Conservation (phyloP, 2,329 filamentous ascomycete species). For the Fusarium anthophilum region DNA sequence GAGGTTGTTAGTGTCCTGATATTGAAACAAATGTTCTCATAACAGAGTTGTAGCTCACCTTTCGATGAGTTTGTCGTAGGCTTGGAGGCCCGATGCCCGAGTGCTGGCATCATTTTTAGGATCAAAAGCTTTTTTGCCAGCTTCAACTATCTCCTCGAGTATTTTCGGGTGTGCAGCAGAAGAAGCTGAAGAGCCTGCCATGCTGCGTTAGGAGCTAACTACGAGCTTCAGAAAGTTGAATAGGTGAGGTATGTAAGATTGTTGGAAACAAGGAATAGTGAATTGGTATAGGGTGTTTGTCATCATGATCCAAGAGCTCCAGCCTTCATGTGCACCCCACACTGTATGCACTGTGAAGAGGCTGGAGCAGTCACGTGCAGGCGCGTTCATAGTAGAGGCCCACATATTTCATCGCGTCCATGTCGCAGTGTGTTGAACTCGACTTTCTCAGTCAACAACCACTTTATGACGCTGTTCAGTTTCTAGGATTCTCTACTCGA, state of each 20-base stretch:
- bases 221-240: not conserved
- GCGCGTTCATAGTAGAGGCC: conserved; percentile 12
- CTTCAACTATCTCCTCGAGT: conserved; percentile 49
- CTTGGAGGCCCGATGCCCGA: conserved; percentile 48
- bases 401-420: conserved; percentile 18
- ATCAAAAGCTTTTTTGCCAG: conserved; percentile 60
- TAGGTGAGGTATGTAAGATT: not conserved
- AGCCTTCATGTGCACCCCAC: conserved; percentile 36
- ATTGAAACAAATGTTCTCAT: not conserved
- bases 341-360: conserved; percentile 31
- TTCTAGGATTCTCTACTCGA: conserved; percentile 30
- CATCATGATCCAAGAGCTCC: conserved; percentile 18
- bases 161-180: conserved; percentile 43
- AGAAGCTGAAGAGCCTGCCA: conserved; percentile 42
- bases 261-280: conserved; percentile 8
- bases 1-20: conserved; percentile 6
- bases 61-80: conserved; percentile 59
- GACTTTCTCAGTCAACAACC: conserved; percentile 28
- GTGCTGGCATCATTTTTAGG: conserved; percentile 50
- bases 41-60: conserved; percentile 49
- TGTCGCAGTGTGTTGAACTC: not conserved
- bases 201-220: conserved; percentile 15
- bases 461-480: conserved; percentile 25
- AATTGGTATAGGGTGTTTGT: conserved; percentile 37
- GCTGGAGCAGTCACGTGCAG: conserved; percentile 42